Base-by-base conservation (phyloP, 2,329 filamentous ascomycete species). In the Colletotrichum sp. region DNA sequence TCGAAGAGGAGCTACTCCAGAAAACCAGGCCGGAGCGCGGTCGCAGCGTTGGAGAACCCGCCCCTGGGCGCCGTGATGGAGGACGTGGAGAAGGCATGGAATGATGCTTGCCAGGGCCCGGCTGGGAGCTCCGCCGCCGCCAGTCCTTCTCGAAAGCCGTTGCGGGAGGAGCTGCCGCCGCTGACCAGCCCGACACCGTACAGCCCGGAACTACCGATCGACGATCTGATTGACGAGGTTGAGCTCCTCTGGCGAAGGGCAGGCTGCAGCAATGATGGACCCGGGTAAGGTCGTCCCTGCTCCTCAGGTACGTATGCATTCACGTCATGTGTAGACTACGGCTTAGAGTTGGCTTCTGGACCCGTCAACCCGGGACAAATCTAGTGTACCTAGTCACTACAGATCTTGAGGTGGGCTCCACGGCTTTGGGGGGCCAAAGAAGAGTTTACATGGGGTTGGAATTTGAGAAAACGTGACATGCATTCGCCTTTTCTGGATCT, bases 181-280 rank as follows among this genome's bases (percentile, higher is more conserved):
- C 31, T 36, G 5, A 21, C 18, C 11, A 16, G 51, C n/a, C 27
- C 29, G 57, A 12, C 47, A 15, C 16, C 18, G 3, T 62, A 21
- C 24, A 43, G 16, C 12, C 34, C 72, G 11, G 63, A 67, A 7
- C 16, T 74, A 54, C 34, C 71, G 21, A 24, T 74, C 43, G 71
- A 67, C 8, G 66, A 73, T 47, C 55, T 70, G 16, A 33, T 75
- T 8, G 73, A 76, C n/a, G 69, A 76, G 58, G 73, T 76, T 24
- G 75, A 75, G 66, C 33, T 54, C 31, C 16, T 73, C 69, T 76
- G 73, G 75, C 72, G 43, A 31, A 51, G 27, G 27, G 69, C 47
- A 54, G 31, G 16, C 65, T 13, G 29, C 27, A 38, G 38, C 31
- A 8, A 57, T 21, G 38, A 31, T 33, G 33, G 36, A 13, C 12